Evolutionary conservation across 148 eudicot genomes (phyloP).

Genomic region (Arctostaphylos glauca): DNA sequence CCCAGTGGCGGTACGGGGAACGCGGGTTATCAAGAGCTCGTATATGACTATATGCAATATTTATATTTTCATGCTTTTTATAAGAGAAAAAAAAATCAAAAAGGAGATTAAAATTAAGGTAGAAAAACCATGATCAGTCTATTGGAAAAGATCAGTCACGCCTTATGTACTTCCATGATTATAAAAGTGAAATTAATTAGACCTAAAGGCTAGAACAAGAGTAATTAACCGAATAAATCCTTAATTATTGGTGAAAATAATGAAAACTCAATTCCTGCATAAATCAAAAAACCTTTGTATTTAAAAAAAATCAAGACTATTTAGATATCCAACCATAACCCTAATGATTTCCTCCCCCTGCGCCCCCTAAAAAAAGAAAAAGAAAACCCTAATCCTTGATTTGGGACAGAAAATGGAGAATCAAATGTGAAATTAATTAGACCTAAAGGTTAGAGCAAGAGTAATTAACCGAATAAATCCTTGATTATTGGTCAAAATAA

Average conservation of each 20-base stretch:
- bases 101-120: neutral
- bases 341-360: no score
- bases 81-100: neutral
- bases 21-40: conserved; percentile 3
- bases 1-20: conserved; percentile 6
- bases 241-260: neutral
- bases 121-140: neutral
- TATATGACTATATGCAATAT: no score
- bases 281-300: neutral
- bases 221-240: neutral
- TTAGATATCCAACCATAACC: no score
- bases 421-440: neutral
- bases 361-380: no score
- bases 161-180: neutral
- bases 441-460: no score
- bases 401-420: neutral
- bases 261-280: neutral
- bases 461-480: no score
- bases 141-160: neutral
- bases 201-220: neutral
- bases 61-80: neutral
- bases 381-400: no score
- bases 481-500: no score
- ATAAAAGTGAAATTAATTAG: neutral
- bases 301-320: no score